Percentiles rank a stretch among this genome's conserved stretches.
phyloP scores from a whole-genome alignment of 78 protist species.

The Bigelowiella natans region DNA sequence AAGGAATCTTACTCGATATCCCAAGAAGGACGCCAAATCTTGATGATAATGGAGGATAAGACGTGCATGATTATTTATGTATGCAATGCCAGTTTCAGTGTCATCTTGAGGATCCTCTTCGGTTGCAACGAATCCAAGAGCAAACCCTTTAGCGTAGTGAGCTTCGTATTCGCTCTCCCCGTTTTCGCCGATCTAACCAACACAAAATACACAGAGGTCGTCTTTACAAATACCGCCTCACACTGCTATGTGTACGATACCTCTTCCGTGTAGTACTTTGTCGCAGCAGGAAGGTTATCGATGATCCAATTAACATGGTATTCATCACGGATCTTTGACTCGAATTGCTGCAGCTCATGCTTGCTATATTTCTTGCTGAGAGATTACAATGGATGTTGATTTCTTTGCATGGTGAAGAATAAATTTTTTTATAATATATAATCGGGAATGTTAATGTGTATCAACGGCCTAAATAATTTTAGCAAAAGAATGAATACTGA shows the following conservation, averaged over 20 bases:
- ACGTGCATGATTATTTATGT: not conserved
- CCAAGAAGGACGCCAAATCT: not conserved
- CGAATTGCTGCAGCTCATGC: constrained; percentile 5
- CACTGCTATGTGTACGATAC: not conserved
- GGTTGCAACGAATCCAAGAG: not conserved
- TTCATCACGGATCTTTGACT: not conserved
- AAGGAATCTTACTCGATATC: not conserved
- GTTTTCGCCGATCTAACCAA: not conserved
- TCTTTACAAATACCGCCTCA: too few relatives aligned
- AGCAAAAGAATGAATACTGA: not conserved
- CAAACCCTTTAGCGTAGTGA: not conserved
- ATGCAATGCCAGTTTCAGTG: not conserved
- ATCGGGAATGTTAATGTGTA: too few relatives aligned
- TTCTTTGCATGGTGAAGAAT: too few relatives aligned
- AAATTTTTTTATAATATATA: too few relatives aligned
- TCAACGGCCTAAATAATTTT: too few relatives aligned
- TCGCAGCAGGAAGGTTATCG: constrained; percentile 49
- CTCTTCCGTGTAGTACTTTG: not conserved
- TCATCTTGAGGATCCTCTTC: not conserved
- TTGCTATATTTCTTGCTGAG: not conserved
- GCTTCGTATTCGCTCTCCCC: not conserved
- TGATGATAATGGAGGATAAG: not conserved
- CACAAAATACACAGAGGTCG: too few relatives aligned
- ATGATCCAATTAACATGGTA: constrained; percentile 36
- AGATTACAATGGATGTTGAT: too few relatives aligned